Evolutionary conservation across 148 eudicot genomes (phyloP).

Genomic region (Rhododendron henanense): DNA sequence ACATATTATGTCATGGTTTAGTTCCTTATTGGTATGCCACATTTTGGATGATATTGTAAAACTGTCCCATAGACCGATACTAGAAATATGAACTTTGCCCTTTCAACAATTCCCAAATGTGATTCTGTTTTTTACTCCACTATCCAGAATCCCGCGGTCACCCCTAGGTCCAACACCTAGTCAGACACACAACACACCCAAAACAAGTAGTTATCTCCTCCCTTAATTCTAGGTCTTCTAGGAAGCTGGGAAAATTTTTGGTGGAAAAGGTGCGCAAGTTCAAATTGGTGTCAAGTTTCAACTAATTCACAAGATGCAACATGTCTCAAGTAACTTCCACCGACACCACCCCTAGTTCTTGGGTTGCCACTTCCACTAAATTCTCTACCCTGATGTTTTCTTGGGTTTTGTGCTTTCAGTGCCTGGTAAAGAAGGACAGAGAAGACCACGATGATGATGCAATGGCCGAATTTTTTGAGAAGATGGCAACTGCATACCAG

Average conservation of each 20-base stretch:
- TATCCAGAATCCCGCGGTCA: not conserved
- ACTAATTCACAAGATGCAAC: not conserved
- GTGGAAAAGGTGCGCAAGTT: not conserved
- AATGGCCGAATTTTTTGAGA: slow-evolving; percentile 46
- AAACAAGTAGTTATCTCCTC: not conserved
- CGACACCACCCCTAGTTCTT: not conserved
- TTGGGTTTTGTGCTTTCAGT: slow-evolving; percentile 25
- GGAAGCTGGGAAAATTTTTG: not conserved
- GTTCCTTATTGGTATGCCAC: not conserved
- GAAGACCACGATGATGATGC: slow-evolving; percentile 39
- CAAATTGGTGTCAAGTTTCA: not conserved
- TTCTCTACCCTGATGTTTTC: not conserved
- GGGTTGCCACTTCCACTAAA: slow-evolving; percentile 5
- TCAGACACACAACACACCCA: not conserved
- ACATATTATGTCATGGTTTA: not conserved
- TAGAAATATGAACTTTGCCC: not conserved
- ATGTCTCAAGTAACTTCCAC: not conserved
- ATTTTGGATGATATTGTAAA: not conserved
- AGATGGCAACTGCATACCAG: slow-evolving; percentile 39
- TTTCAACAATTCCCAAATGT: not conserved
- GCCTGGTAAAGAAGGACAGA: slow-evolving; percentile 56
- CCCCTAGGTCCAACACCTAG: not conserved
- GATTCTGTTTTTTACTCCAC: not conserved
- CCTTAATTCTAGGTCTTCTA: not conserved
- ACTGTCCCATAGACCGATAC: not conserved